phyloP scores from a whole-genome alignment of 345 rosid genomes.

The Citropsis articulata region DNA sequence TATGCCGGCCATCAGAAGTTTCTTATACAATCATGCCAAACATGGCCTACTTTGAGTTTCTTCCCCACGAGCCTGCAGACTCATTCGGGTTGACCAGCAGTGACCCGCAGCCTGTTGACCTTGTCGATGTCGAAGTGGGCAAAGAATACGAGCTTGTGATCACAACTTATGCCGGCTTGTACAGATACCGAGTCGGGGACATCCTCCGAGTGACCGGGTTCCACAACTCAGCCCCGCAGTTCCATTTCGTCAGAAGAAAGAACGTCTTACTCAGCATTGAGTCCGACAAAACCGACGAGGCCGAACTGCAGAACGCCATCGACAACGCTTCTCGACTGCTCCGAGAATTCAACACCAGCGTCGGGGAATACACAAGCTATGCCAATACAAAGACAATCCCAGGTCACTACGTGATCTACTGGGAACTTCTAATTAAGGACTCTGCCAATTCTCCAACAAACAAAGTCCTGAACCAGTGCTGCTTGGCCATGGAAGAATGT shows the following conservation, averaged over 20 bases:
- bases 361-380: slow-evolving; percentile 91
- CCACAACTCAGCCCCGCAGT: slow-evolving; percentile 90
- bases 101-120: slow-evolving; percentile 45
- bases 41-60: slow-evolving; percentile 94
- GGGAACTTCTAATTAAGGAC: slow-evolving; percentile 71
- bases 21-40: slow-evolving; percentile 91
- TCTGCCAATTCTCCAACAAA: slow-evolving; percentile 38
- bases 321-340: slow-evolving; percentile 59
- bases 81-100: slow-evolving; percentile 14
- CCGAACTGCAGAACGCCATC: slow-evolving; percentile 77
- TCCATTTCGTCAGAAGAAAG: slow-evolving; percentile 79
- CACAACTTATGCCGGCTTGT: slow-evolving; percentile 83
- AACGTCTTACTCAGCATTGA: slow-evolving; percentile 89
- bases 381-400: slow-evolving; percentile 79
- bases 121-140: slow-evolving; percentile 73
- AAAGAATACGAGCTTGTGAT: slow-evolving; percentile 90
- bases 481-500: slow-evolving; percentile 84
- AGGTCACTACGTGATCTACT: slow-evolving; percentile 87
- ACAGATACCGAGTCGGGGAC: slow-evolving; percentile 89
- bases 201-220: slow-evolving; percentile 88
- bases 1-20: slow-evolving; percentile 80
- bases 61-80: slow-evolving; percentile 53
- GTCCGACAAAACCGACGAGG: slow-evolving; percentile 88
- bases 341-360: slow-evolving; percentile 50
- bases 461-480: slow-evolving; percentile 54